A percentile compares a stretch with the other conserved stretches of the same genome.
Evolutionary conservation across 495 filamentous ascomycete species (phyloP).

Genomic region (Durotheca rogersii): DNA sequence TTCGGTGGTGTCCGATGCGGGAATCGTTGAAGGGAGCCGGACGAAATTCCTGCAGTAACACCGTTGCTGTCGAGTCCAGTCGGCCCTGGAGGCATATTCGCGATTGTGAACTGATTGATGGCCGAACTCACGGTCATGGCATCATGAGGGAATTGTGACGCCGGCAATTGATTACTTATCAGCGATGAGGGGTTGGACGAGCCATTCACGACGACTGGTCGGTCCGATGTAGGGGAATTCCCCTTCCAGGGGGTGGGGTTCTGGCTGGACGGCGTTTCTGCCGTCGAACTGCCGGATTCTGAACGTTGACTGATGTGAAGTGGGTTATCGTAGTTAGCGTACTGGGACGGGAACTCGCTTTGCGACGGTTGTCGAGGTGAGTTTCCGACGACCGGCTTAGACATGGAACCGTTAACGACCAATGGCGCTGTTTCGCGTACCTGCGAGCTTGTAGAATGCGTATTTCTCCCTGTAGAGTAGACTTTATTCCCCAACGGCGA

Average conservation of each 20-base stretch:
- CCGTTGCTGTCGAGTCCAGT: slow-evolving; percentile 9
- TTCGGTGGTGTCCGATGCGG: slow-evolving; percentile 40
- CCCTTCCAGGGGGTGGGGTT: slow-evolving; percentile 19
- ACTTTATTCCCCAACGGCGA: slow-evolving; percentile 51
- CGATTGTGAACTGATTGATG: slow-evolving; percentile 13
- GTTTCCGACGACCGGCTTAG: slow-evolving; percentile 28
- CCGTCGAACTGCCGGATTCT: slow-evolving; percentile 19
- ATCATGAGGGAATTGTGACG: slow-evolving; percentile 26
- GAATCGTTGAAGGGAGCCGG: slow-evolving; percentile 33
- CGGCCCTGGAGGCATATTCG: slow-evolving; percentile 12
- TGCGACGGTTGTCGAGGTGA: slow-evolving; percentile 28
- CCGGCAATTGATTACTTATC: slow-evolving; percentile 4
- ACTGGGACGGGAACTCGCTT: slow-evolving; percentile 32
- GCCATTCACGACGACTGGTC: slow-evolving; percentile 54
- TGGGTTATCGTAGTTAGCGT: slow-evolving; percentile 41
- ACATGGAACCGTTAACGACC: slow-evolving; percentile 49
- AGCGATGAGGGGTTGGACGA: slow-evolving; percentile 31
- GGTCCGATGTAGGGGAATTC: slow-evolving; percentile 36
- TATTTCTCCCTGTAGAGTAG: slow-evolving; percentile 45
- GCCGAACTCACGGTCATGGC: slow-evolving; percentile 5
- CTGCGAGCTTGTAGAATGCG: slow-evolving; percentile 37
- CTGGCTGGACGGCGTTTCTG: slow-evolving; percentile 27
- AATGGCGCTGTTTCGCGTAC: slow-evolving; percentile 40
- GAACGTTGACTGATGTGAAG: slow-evolving; percentile 42
- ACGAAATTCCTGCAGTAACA: slow-evolving; percentile 2